Conservation (phyloP, 2,329 filamentous ascomycete species). For the Trichoderma semiorbis region DNA sequence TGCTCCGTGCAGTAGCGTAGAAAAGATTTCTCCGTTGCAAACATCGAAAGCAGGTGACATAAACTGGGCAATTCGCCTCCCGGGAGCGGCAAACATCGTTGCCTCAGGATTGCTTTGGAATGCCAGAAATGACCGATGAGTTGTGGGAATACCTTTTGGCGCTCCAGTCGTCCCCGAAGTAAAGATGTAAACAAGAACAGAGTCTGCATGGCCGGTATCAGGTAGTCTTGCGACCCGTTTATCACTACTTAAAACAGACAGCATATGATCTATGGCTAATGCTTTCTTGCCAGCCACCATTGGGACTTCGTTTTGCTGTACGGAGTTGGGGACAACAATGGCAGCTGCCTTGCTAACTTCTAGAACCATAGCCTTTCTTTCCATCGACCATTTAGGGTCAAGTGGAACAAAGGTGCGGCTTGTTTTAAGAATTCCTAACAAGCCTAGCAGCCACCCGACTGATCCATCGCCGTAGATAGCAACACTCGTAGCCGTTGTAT, state of each 20-base stretch:
- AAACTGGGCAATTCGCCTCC: slow-evolving; percentile 14
- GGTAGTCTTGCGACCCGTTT: neutral
- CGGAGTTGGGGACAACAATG: neutral
- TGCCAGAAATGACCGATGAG: slow-evolving; percentile 6
- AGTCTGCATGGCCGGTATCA: neutral
- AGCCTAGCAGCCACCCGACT: slow-evolving; percentile 6
- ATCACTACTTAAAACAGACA: neutral
- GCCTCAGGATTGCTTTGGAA: slow-evolving; percentile 15
- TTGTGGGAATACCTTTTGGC: slow-evolving; percentile 15
- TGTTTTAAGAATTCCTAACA: slow-evolving; percentile 9
- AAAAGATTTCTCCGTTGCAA: slow-evolving; percentile 13
- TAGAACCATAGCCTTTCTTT: neutral
- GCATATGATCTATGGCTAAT: neutral
- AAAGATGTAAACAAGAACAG: slow-evolving; percentile 11
- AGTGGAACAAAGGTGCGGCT: slow-evolving; percentile 7
- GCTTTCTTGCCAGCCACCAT: neutral
- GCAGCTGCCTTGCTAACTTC: neutral
- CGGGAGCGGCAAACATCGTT: slow-evolving; percentile 10
- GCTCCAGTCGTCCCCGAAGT: slow-evolving; percentile 15
- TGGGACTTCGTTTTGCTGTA: neutral
- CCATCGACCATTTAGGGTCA: slow-evolving; percentile 14
- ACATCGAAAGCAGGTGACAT: slow-evolving; percentile 15
- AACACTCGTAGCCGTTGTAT: neutral
- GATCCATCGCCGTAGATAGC: slow-evolving; percentile 14
- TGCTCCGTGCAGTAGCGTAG: slow-evolving; percentile 7